Evolutionary conservation across 352 stramenopile species (phyloP).

Genomic region (Pythium rishiriense): DNA sequence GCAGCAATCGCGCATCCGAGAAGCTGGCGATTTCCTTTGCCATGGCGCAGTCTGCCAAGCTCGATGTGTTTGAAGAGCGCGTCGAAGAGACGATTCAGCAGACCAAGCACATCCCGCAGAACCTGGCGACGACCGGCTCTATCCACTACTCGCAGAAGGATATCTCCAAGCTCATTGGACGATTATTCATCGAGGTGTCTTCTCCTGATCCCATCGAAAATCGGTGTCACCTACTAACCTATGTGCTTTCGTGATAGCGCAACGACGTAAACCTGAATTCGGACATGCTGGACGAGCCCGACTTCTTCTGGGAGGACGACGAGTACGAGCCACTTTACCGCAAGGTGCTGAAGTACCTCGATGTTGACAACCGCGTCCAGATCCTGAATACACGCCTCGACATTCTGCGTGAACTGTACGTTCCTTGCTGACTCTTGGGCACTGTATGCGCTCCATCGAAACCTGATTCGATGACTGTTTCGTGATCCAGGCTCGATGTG

Average conservation of each 20-base stretch:
- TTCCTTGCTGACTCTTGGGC: too few relatives aligned
- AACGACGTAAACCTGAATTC: conserved; percentile 94
- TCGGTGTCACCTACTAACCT: too few relatives aligned
- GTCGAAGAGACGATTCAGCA: conserved; percentile 87
- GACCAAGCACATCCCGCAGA: conserved; percentile 89
- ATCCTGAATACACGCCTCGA: conserved; percentile 94
- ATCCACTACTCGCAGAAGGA: conserved; percentile 90
- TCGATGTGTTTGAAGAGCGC: conserved; percentile 90
- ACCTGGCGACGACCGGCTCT: conserved; percentile 83
- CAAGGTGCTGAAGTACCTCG: conserved; percentile 91
- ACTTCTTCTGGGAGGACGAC: conserved; percentile 95
- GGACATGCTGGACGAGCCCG: conserved; percentile 93
- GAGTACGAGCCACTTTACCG: conserved; percentile 92
- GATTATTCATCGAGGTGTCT: conserved; percentile 89
- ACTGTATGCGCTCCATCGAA: too few relatives aligned
- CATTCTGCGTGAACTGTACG: conserved; percentile 91
- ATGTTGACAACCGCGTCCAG: conserved; percentile 90
- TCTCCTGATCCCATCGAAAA: too few relatives aligned
- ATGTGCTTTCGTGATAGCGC: too few relatives aligned
- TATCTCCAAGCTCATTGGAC: conserved; percentile 91
- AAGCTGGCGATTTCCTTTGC: conserved; percentile 91
- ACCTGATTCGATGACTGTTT: too few relatives aligned
- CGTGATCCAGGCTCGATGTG: conserved; percentile 78
- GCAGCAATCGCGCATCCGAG: conserved; percentile 79
- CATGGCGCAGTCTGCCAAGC: conserved; percentile 89